Conservation (phyloP, 208 protist genomes). For the Phytomonas sp. region DNA sequence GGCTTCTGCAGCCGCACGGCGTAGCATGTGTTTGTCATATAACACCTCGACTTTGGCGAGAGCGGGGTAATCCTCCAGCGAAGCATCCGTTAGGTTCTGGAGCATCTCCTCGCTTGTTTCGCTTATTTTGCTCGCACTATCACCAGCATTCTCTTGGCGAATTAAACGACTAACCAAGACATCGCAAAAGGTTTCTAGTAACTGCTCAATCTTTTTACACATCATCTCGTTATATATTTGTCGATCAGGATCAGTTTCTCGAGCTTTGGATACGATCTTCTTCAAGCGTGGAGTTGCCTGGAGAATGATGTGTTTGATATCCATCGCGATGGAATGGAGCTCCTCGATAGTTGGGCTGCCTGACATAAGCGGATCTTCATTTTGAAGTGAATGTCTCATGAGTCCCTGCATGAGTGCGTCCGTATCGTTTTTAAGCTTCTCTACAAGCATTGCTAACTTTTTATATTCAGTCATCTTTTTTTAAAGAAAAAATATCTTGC, state of each 20-base stretch:
- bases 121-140: not conserved
- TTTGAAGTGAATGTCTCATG: not conserved
- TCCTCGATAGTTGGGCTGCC: not conserved
- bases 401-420: constrained; percentile 11
- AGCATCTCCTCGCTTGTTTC: not conserved
- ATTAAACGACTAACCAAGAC: not conserved
- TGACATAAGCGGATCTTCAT: not conserved
- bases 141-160: not conserved
- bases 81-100: not conserved
- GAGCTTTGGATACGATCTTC: constrained; percentile 60
- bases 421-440: constrained; percentile 20
- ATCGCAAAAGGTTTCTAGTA: constrained; percentile 41
- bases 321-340: constrained; percentile 14
- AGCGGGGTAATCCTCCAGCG: constrained; percentile 19
- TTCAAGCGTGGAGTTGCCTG: constrained; percentile 34
- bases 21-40: constrained; percentile 39
- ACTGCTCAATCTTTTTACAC: constrained; percentile 71
- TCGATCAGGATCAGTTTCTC: constrained; percentile 66
- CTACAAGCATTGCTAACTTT: constrained; percentile 35
- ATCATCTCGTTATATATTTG: constrained; percentile 89
- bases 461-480: constrained; percentile 64
- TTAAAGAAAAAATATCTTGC: not conserved
- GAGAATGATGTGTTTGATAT: constrained; percentile 18
- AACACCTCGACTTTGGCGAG: constrained; percentile 21
- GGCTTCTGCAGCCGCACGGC: constrained; percentile 32